Evolutionary conservation across 2,329 filamentous ascomycete genomes (phyloP), one percentile per base, ranked within the genome.

Genomic region (Trichoderma oligosporum): DNA sequence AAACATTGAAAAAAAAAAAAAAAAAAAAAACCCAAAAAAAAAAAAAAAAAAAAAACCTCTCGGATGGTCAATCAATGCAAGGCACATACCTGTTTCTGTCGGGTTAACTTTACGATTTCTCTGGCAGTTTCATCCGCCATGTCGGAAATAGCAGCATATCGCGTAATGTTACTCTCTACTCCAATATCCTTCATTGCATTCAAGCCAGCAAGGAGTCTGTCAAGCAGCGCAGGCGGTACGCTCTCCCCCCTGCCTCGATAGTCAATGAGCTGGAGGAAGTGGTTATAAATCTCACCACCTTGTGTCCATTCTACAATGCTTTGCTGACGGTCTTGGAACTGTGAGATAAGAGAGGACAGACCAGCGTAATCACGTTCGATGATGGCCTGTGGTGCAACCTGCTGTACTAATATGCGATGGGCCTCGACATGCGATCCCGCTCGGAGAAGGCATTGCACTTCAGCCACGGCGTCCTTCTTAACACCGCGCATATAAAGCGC

Each of bases 361-460:
- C 80, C 80, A 18, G 82, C 79, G 66, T 90, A 93, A 69, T 97
- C 87, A 41, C 87, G 85, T 67, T 90, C 88, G 60, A 99, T 88
- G 61, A 99, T 82, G 9, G 90, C 84, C 25, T 81, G 79, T 0
- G 94, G 94, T 0, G 89, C 94, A 27, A 97, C 91, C 62, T 87
- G 82, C 61, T 84, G 83, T 60, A 88, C 83, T 54, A 99, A 86
- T 1, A 93, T 89, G 25, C 85, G 82, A 72, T 97, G 94, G 0
- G 94, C 94, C 68, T 94, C 89, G 27, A 84, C 79, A 71, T 85
- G 88, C 39, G 89, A 85, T 36, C 82, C 81, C 2, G 91, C 93
- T 47, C 85, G 84, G 59, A 97, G 81, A 11, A 99, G 84, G 66
- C 86, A 94, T 55, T 87, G 81, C 8, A 93, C 88, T 71, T 96